Evolutionary conservation across 2,329 filamentous ascomycete species (phyloP).

Genomic region (Trichoderma citrinoviride): DNA sequence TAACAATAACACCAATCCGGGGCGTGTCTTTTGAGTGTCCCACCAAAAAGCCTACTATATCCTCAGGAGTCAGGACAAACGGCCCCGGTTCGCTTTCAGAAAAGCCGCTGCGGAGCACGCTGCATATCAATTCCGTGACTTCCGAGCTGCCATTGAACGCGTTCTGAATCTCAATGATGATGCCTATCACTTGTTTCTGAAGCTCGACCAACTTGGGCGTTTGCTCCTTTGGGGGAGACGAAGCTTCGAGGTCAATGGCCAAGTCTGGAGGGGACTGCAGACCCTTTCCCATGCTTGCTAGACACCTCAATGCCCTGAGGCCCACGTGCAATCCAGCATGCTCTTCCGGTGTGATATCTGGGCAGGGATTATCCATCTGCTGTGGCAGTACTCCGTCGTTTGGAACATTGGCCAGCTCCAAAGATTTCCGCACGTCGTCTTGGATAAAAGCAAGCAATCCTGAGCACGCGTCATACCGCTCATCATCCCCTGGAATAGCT

Average conservation of each 20-base stretch:
- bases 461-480: constrained; percentile 53
- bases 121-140: constrained; percentile 68
- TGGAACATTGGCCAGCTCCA: constrained; percentile 26
- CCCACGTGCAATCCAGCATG: constrained; percentile 47
- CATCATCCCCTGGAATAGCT: constrained; percentile 58
- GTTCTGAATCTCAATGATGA: constrained; percentile 47
- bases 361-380: constrained; percentile 27
- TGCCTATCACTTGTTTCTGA: constrained; percentile 47
- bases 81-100: constrained; percentile 71
- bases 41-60: constrained; percentile 65
- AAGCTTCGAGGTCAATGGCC: constrained; percentile 64
- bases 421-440: constrained; percentile 46
- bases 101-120: constrained; percentile 70
- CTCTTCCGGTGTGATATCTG: constrained; percentile 39
- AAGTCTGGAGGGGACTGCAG: constrained; percentile 66
- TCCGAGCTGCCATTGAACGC: constrained; percentile 62
- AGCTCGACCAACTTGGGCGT: constrained; percentile 30
- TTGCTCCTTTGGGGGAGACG: constrained; percentile 27
- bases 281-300: constrained; percentile 68
- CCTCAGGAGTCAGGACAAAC: constrained; percentile 68
- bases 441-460: constrained; percentile 62
- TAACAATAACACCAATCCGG: constrained; percentile 65
- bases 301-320: constrained; percentile 61
- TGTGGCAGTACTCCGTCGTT: not conserved
- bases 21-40: constrained; percentile 59